Evolutionary conservation across 2,329 filamentous ascomycete species (phyloP).

Genomic region (Fusarium nanum): DNA sequence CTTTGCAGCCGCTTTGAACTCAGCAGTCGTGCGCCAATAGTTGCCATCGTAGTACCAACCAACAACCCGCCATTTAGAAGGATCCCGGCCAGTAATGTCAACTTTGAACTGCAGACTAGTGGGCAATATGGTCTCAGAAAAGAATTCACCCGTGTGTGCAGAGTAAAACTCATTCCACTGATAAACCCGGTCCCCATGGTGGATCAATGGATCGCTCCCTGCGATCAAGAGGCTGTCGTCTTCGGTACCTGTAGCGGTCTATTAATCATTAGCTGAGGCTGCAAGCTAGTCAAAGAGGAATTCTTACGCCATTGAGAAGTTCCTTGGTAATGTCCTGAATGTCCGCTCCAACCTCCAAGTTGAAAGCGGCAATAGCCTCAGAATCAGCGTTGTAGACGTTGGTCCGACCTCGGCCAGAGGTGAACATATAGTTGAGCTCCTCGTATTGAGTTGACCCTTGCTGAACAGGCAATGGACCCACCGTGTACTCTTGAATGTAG

Average conservation of each 20-base stretch:
- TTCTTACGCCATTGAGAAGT: conserved; percentile 30
- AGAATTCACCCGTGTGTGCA: conserved; percentile 46
- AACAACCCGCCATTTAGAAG: conserved; percentile 61
- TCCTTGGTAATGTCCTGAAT: conserved; percentile 27
- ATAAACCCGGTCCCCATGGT: conserved; percentile 55
- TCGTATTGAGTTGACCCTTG: conserved; percentile 53
- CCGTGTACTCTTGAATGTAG: conserved; percentile 57
- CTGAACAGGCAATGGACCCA: conserved; percentile 49
- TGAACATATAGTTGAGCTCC: conserved; percentile 58
- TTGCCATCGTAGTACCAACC: conserved; percentile 67
- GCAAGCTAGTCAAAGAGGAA: accelerated
- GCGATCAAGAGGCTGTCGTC: conserved; percentile 27
- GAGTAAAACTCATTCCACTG: conserved; percentile 62
- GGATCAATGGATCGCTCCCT: conserved; percentile 48
- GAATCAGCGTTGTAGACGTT: conserved; percentile 42
- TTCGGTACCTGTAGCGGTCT: conserved; percentile 27
- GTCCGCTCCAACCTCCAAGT: conserved; percentile 8
- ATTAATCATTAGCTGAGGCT: neutral
- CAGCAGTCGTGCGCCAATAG: conserved; percentile 63
- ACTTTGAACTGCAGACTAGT: conserved; percentile 58
- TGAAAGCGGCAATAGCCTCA: conserved; percentile 29
- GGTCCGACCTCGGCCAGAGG: conserved; percentile 37
- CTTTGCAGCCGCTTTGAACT: neutral
- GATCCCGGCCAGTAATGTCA: conserved; percentile 63
- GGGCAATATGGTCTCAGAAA: conserved; percentile 59